phyloP scores from a whole-genome alignment of 1,284 basidiomycete genomes.

The Ustilago loliicola region DNA sequence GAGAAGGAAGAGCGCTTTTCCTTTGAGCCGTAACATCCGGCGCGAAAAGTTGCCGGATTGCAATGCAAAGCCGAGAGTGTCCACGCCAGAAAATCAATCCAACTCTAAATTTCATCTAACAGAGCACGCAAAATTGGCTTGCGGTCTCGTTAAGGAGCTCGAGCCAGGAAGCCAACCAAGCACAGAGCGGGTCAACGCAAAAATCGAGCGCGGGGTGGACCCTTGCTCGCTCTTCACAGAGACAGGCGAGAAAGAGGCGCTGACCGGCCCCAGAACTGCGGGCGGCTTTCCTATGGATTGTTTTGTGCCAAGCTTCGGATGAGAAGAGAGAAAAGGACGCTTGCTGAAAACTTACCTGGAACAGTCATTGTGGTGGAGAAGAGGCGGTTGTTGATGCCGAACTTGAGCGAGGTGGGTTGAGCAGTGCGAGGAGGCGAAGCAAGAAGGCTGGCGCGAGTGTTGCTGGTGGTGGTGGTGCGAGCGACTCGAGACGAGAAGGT shows the following conservation, averaged over 20 bases:
- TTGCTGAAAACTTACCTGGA: constrained; percentile 32
- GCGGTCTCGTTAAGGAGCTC: constrained; percentile 1
- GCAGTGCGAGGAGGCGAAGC: constrained; percentile 22
- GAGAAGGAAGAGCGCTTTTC: background rate
- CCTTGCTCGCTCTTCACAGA: constrained; percentile 6
- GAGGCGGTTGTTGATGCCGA: constrained; percentile 18
- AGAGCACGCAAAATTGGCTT: constrained; percentile 9
- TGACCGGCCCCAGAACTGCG: no score
- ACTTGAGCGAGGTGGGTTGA: constrained; percentile 13
- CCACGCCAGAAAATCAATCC: background rate
- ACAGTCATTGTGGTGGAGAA: constrained; percentile 49
- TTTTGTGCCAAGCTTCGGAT: no score
- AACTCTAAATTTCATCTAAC: background rate
- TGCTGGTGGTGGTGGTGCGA: constrained; percentile 20
- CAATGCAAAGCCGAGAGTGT: no score
- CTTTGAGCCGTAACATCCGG: constrained; percentile 33
- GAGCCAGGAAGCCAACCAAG: constrained; percentile 20
- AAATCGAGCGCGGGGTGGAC: constrained; percentile 8
- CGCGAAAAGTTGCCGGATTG: constrained; percentile 19
- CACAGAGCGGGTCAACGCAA: background rate
- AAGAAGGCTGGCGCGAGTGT: constrained; percentile 25
- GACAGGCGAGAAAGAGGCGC: background rate
- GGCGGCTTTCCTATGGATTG: no score
- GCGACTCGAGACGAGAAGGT: constrained; percentile 37
- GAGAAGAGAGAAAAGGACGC: background rate